These are phyloP conservation scores for Lepidium africanum DNA, from an alignment of 345 rosid genomes.

Conservation along the genomic window DNA sequence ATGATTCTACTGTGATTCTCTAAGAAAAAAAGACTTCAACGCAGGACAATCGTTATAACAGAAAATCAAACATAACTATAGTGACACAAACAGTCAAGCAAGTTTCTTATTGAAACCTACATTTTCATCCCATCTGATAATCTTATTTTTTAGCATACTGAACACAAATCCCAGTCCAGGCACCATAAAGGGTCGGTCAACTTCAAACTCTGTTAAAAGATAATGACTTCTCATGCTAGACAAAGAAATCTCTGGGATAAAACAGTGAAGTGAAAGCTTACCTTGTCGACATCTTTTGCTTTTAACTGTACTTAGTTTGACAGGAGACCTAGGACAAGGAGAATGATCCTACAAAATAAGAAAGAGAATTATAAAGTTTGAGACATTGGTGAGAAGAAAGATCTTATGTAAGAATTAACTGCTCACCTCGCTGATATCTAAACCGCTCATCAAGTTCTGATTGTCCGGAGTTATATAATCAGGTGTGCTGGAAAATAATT, in stretches of 20 bases:
- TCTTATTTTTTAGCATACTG: neutral
- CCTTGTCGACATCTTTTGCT: constrained; percentile 56
- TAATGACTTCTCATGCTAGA: neutral
- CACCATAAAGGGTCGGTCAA: neutral
- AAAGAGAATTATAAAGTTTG: neutral
- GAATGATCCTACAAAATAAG: constrained; percentile 48
- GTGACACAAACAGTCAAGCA: neutral
- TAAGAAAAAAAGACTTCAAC: neutral
- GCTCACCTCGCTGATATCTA: constrained; percentile 60
- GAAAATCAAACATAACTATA: neutral
- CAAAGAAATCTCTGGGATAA: neutral
- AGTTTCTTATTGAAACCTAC: neutral
- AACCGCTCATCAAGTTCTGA: constrained; percentile 45
- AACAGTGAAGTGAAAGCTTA: constrained; percentile 18
- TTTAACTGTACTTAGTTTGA: constrained; percentile 54
- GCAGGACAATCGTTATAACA: neutral
- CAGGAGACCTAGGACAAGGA: constrained; percentile 88
- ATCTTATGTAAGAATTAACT: neutral
- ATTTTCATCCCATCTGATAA: neutral
- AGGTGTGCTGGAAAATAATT: constrained; percentile 67
- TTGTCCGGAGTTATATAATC: constrained; percentile 93
- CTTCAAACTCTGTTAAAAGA: neutral
- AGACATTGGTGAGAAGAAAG: neutral
- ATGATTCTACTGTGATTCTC: neutral
- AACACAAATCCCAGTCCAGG: neutral